Conservation (phyloP, 2,329 filamentous ascomycete genomes). For the Talaromyces pinophilus region DNA sequence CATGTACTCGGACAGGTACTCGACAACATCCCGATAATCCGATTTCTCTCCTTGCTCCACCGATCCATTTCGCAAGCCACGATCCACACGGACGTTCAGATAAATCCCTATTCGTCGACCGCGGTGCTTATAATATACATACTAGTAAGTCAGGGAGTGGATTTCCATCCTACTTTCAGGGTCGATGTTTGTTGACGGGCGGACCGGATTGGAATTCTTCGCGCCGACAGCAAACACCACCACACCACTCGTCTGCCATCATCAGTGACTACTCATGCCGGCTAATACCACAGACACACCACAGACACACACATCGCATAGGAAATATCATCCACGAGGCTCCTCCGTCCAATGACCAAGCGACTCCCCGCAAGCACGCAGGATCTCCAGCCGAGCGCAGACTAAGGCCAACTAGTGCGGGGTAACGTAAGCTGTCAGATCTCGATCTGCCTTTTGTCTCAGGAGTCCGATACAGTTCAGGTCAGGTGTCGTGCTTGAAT, state of each 20-base stretch:
- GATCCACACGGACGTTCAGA: not conserved
- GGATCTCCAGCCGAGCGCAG: conserved; percentile 21
- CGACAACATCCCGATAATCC: not conserved
- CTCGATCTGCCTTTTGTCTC: conserved; percentile 19
- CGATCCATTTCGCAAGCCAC: conserved; percentile 2
- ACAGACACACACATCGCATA: not conserved
- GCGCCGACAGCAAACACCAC: conserved; percentile 7
- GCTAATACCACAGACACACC: not conserved
- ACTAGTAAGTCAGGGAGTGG: not conserved
- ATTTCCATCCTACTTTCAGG: not conserved
- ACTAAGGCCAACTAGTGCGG: conserved; percentile 23
- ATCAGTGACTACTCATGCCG: not conserved
- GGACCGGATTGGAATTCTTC: not conserved
- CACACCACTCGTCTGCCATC: not conserved
- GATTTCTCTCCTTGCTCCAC: not conserved
- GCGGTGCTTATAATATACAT: not conserved
- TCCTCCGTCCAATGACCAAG: conserved; percentile 15
- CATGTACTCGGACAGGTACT: not conserved
- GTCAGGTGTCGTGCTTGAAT: conserved; percentile 23
- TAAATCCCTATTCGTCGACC: not conserved
- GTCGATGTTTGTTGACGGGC: not conserved
- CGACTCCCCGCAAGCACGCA: conserved; percentile 13
- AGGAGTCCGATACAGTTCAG: conserved; percentile 8
- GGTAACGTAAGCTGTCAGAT: conserved; percentile 25
- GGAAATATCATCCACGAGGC: not conserved